Conservation (phyloP, 306 rosid genomes). For the Prunus campanulata region DNA sequence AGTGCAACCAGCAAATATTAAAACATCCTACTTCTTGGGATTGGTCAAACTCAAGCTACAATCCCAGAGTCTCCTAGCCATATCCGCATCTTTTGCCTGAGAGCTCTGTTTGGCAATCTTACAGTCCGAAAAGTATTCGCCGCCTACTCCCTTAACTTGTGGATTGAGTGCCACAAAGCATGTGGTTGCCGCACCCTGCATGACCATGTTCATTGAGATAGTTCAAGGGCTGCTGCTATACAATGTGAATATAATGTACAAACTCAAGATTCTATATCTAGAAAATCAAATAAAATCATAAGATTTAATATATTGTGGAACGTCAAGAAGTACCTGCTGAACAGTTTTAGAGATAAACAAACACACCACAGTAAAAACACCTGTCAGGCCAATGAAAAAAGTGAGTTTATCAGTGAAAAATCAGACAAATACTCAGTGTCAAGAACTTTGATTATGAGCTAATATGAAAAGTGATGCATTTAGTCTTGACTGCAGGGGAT, state of each 20-base stretch:
- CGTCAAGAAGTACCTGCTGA: constrained; percentile 41
- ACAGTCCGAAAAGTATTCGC: constrained; percentile 22
- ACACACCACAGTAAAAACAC: constrained; percentile 34
- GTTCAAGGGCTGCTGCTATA: not conserved
- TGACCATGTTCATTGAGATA: not conserved
- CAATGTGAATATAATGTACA: not conserved
- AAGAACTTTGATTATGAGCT: not conserved
- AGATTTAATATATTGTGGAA: not conserved
- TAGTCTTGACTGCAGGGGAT: not conserved
- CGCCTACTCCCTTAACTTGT: constrained; percentile 24
- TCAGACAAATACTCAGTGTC: not conserved
- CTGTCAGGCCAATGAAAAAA: constrained; percentile 34
- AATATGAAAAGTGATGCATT: not conserved
- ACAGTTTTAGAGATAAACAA: constrained; percentile 52
- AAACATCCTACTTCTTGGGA: not conserved
- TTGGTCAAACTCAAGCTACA: constrained; percentile 27
- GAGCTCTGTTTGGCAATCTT: constrained; percentile 33
- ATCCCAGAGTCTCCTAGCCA: constrained; percentile 35
- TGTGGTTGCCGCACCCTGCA: constrained; percentile 69
- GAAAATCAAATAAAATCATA: not conserved
- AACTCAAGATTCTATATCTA: no score
- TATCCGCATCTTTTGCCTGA: constrained; percentile 15
- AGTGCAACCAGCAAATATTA: no score
- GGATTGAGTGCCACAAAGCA: constrained; percentile 58
- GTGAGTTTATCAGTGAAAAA: not conserved